Evolutionary conservation across 1,139 yeast genomes (phyloP).

Genomic region (Petasospora rhodanensis): DNA sequence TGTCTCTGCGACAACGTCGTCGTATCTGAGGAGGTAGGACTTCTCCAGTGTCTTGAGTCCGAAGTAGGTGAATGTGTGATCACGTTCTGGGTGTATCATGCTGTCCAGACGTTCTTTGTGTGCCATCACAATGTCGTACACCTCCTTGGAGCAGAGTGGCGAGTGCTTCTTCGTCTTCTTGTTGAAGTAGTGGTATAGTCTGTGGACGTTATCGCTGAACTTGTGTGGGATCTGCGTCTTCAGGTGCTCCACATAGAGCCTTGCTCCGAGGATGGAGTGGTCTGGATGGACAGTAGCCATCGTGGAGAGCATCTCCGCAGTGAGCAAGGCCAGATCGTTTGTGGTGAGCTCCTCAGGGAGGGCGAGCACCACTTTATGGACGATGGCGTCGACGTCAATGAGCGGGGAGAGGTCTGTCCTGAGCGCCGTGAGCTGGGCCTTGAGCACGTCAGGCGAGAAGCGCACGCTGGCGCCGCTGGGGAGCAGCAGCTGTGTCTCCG

Average conservation of each 20-base stretch:
- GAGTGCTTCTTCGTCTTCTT: slow-evolving; percentile 68
- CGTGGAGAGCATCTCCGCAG: slow-evolving; percentile 97
- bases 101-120: slow-evolving; percentile 71
- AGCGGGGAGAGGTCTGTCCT: slow-evolving; percentile 49
- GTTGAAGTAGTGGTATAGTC: slow-evolving; percentile 64
- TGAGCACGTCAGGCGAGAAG: slow-evolving; percentile 9
- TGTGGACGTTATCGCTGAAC: slow-evolving; percentile 72
- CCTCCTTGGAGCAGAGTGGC: slow-evolving; percentile 78
- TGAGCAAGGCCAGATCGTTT: slow-evolving; percentile 82
- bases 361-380: slow-evolving; percentile 55
- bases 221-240: slow-evolving; percentile 94
- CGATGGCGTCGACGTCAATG: slow-evolving; percentile 56
- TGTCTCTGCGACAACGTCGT: slow-evolving; percentile 78
- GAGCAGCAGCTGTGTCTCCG: slow-evolving; percentile 9
- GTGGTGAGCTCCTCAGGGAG: slow-evolving; percentile 77
- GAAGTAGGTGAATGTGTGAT: slow-evolving; percentile 75
- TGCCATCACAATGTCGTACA: slow-evolving; percentile 56
- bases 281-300: slow-evolving; percentile 98
- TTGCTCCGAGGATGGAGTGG: slow-evolving; percentile 91
- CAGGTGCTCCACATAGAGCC: slow-evolving; percentile 91
- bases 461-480: slow-evolving; percentile 10
- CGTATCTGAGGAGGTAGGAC: slow-evolving; percentile 66
- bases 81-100: slow-evolving; percentile 80
- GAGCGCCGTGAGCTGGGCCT: slow-evolving; percentile 6
- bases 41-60: slow-evolving; percentile 88